A percentile compares a stretch with the other conserved stretches of the same genome.
phyloP scores from a whole-genome alignment of 1,284 basidiomycete genomes.

The Meripilus lineatus region DNA sequence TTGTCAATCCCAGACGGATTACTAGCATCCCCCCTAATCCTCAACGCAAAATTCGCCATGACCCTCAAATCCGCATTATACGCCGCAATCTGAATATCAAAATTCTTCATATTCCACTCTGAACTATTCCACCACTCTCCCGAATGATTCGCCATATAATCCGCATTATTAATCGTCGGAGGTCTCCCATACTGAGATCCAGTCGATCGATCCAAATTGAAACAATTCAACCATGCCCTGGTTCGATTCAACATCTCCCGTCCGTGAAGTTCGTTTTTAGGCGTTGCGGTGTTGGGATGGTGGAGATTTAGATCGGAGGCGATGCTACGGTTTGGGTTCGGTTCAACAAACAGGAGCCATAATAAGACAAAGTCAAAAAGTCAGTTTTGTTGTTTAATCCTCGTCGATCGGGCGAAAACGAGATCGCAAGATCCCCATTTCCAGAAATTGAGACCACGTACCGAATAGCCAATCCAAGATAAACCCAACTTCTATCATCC shows the following conservation, averaged over 20 bases:
- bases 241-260: constrained; percentile 85
- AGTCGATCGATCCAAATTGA: constrained; percentile 78
- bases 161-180: constrained; percentile 68
- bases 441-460: constrained; percentile 18
- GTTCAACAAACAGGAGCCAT: not conserved
- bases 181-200: constrained; percentile 82
- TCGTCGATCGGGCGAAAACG: not conserved
- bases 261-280: constrained; percentile 66
- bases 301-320: constrained; percentile 84
- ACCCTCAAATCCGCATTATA: constrained; percentile 70
- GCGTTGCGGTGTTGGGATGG: constrained; percentile 63
- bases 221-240: constrained; percentile 83
- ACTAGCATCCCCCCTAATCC: constrained; percentile 68
- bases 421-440: not conserved
- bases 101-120: constrained; percentile 59
- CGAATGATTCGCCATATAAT: constrained; percentile 72
- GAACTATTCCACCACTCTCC: constrained; percentile 72
- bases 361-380: not conserved
- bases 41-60: constrained; percentile 53
- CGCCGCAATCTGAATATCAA: constrained; percentile 71
- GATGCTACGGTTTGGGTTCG: constrained; percentile 38
- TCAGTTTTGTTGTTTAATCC: not conserved
- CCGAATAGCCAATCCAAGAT: constrained; percentile 76
- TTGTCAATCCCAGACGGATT: constrained; percentile 72
- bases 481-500: constrained; percentile 76